Evolutionary conservation across 1,284 basidiomycete species (phyloP).

Genomic region (Trichosporon inkin): DNA sequence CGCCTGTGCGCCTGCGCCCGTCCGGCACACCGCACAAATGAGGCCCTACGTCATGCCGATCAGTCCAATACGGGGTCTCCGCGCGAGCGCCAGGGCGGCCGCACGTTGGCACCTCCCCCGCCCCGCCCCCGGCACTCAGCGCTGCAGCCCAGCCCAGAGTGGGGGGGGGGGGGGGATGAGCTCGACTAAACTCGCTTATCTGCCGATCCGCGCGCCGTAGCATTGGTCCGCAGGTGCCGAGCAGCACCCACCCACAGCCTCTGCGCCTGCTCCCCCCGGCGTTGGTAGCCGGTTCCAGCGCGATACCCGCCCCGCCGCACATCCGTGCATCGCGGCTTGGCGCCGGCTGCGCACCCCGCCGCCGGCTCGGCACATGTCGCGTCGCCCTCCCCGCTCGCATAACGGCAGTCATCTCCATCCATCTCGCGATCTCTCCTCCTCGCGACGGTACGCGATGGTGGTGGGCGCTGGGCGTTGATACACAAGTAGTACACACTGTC

Average conservation of each 20-base stretch:
- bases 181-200: conserved; percentile 9
- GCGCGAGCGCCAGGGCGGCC: neutral
- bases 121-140: neutral
- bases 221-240: neutral
- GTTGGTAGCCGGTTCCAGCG: neutral
- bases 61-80: conserved; percentile 1
- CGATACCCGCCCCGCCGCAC: too few relatives aligned
- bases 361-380: neutral
- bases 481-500: neutral
- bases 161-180: too few relatives aligned
- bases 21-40: neutral
- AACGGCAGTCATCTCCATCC: too few relatives aligned
- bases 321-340: too few relatives aligned
- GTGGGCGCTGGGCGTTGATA: neutral
- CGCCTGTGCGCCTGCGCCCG: neutral
- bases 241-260: too few relatives aligned
- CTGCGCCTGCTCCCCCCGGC: too few relatives aligned
- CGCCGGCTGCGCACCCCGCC: too few relatives aligned
- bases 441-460: neutral
- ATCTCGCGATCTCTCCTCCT: neutral
- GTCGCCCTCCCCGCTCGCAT: too few relatives aligned
- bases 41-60: conserved; percentile 3
- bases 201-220: neutral
- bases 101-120: too few relatives aligned
- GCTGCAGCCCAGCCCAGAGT: too few relatives aligned